Evolutionary conservation across 805 yeast genomes (phyloP), one percentile per base, ranked within the genome.

Genomic region (Candida odintsovae): DNA sequence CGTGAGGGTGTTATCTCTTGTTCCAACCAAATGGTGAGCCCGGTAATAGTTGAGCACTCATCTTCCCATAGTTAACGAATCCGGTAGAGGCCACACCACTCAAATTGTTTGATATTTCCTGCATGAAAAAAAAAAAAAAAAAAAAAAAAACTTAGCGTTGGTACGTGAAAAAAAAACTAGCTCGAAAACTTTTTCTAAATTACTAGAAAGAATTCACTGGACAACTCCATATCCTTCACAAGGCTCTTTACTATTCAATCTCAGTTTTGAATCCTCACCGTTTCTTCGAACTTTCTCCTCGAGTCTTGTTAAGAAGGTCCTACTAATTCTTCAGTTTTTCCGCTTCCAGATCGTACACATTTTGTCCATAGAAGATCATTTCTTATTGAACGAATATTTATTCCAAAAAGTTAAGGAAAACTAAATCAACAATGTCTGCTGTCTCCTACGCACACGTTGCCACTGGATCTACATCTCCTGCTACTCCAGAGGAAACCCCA

Each of bases 381-480:
- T 25, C 11, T 13, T 25, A 25, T 13, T 25, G 8, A 13, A 25
- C 8, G 13, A 7, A 25, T 9, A 7, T 10, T 13, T 7, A 22
- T 22, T 22, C 23, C 23, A 22, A 22, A 22, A 22, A 25, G 28
- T 25, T 10, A 25, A 7, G 28, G 28, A 25, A 25, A 25, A 25
- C 8, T 7, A 25, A 9, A 25, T 12, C 12, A 28, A 33, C 20
- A 33, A 53, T 53, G 57, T 53, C 57, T 33, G 37, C 48, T 28
- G 53, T 49, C 72, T 57, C 66, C 25, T 58, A 63, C 49, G 65
- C 64, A 43, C 23, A 31, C 18, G 43, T 51, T 26, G 43, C 41
- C 33, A 15, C 46, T 23, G n/a, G 37, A 22, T 18, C 38, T 21
- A 40, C 44, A 19, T 41, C 25, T 5, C 33, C 28, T n/a, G n/a